Percentiles rank a stretch among this genome's conserved stretches.
Evolutionary conservation across 2,329 filamentous ascomycete genomes (phyloP).

Genomic region (Diaporthe capsici): DNA sequence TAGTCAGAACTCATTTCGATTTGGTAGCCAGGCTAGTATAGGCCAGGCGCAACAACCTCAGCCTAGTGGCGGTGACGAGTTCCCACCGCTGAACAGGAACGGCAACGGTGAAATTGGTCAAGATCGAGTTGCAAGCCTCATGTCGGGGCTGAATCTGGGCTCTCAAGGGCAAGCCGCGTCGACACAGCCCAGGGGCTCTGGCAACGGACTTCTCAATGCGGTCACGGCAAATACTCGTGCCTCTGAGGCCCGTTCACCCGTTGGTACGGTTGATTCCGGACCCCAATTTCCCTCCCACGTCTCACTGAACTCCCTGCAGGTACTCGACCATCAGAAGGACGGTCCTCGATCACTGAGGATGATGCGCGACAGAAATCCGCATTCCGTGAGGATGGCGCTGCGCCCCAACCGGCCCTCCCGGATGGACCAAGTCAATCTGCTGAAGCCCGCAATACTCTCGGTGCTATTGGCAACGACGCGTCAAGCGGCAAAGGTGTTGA

Average conservation of each 20-base stretch:
- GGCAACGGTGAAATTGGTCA: slow-evolving; percentile 71
- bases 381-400: slow-evolving; percentile 60
- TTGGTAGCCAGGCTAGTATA: slow-evolving; percentile 62
- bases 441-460: slow-evolving; percentile 58
- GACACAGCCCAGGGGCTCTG: slow-evolving; percentile 60
- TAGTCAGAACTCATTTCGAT: slow-evolving; percentile 65
- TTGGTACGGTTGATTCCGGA: slow-evolving; percentile 49
- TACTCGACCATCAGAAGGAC: slow-evolving; percentile 60
- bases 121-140: slow-evolving; percentile 65
- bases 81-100: slow-evolving; percentile 72
- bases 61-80: slow-evolving; percentile 69
- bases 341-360: slow-evolving; percentile 57
- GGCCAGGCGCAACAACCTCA: slow-evolving; percentile 63
- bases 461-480: slow-evolving; percentile 63
- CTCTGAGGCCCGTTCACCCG: slow-evolving; percentile 64
- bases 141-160: slow-evolving; percentile 63
- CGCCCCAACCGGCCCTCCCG: slow-evolving; percentile 52
- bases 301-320: slow-evolving; percentile 50
- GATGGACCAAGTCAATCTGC: slow-evolving; percentile 51
- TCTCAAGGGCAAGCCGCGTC: slow-evolving; percentile 59
- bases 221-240: slow-evolving; percentile 71
- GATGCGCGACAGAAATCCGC: slow-evolving; percentile 61
- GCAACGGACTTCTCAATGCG: slow-evolving; percentile 75
- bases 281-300: not conserved
- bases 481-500: slow-evolving; percentile 58